Evolutionary conservation across 208 protist genomes (phyloP).

Genomic region (Kentomonas sorsogonicus): DNA sequence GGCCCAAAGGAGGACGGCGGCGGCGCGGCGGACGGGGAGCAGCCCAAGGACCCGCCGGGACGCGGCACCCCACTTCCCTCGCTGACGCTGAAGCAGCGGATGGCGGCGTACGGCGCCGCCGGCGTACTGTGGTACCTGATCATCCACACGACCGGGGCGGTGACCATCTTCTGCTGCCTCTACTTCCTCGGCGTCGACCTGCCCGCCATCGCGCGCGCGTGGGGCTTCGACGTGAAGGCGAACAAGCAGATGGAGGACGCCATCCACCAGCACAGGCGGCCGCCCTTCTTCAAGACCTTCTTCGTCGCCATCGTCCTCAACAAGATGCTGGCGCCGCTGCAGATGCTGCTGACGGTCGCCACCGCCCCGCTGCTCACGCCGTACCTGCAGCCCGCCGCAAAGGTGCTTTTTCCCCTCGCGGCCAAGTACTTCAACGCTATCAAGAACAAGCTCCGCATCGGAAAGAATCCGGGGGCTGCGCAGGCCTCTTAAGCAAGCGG

Average conservation of each 20-base stretch:
- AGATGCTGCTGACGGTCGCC: constrained; percentile 56
- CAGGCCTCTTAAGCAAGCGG: no score
- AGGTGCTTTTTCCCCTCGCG: constrained; percentile 27
- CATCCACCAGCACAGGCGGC: constrained; percentile 19
- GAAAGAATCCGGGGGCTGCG: no score
- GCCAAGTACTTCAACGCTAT: constrained; percentile 19
- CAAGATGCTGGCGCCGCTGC: constrained; percentile 72
- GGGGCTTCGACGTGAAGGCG: constrained; percentile 57
- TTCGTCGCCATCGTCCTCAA: constrained; percentile 66
- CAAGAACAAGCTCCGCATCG: constrained; percentile 17
- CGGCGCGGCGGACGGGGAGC: background rate
- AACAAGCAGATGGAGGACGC: constrained; percentile 18
- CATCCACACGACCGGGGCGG: constrained; percentile 53
- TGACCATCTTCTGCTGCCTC: constrained; percentile 54
- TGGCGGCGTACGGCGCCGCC: constrained; percentile 72
- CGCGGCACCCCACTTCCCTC: constrained; percentile 11
- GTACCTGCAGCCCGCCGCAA: constrained; percentile 61
- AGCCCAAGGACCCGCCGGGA: constrained; percentile 1
- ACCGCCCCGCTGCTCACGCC: constrained; percentile 60
- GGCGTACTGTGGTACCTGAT: constrained; percentile 79
- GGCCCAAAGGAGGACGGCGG: constrained; percentile 8
- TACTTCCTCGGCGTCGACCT: constrained; percentile 74
- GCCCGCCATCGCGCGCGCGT: constrained; percentile 46
- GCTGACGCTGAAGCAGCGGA: constrained; percentile 50
- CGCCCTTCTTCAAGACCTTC: constrained; percentile 65